Conservation (phyloP, 352 stramenopile genomes). For the Phytopythium ostracodes region DNA sequence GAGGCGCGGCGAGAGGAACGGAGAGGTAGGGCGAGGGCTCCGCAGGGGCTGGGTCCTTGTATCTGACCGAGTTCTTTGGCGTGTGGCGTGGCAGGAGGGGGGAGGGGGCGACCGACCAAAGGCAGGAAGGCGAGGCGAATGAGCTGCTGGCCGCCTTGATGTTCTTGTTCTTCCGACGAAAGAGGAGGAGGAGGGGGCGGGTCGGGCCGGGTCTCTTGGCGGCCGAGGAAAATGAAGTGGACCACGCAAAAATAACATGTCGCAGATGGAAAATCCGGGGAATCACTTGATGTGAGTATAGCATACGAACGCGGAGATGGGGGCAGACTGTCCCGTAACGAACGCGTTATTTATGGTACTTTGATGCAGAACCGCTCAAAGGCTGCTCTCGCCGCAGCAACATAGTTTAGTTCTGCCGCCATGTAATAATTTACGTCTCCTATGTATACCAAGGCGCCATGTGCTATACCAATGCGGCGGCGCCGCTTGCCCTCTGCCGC, state of each 20-base stretch:
- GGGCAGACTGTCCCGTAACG: background rate
- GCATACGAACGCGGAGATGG: background rate
- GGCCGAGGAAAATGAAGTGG: background rate
- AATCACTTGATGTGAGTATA: background rate
- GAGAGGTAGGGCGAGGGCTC: too few relatives aligned
- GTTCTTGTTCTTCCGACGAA: background rate
- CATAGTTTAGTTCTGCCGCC: too few relatives aligned
- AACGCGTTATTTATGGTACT: background rate
- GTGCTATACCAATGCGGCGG: background rate
- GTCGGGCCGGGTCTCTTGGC: too few relatives aligned
- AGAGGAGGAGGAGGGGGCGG: background rate
- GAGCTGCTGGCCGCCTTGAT: background rate
- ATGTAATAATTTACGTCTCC: background rate
- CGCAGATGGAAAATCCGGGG: background rate
- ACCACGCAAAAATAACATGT: constrained; percentile 1
- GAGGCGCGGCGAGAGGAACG: background rate
- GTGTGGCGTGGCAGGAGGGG: too few relatives aligned
- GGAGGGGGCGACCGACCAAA: too few relatives aligned
- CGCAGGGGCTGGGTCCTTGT: too few relatives aligned
- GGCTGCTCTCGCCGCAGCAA: too few relatives aligned
- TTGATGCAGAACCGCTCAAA: too few relatives aligned
- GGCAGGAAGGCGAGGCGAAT: too few relatives aligned
- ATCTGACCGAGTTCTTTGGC: too few relatives aligned
- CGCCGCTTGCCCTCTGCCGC: background rate
- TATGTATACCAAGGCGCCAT: background rate